A percentile compares a stretch with the other conserved stretches of the same genome.
phyloP scores from a whole-genome alignment of 2,329 filamentous ascomycete genomes.

The Beauveria asiatica region DNA sequence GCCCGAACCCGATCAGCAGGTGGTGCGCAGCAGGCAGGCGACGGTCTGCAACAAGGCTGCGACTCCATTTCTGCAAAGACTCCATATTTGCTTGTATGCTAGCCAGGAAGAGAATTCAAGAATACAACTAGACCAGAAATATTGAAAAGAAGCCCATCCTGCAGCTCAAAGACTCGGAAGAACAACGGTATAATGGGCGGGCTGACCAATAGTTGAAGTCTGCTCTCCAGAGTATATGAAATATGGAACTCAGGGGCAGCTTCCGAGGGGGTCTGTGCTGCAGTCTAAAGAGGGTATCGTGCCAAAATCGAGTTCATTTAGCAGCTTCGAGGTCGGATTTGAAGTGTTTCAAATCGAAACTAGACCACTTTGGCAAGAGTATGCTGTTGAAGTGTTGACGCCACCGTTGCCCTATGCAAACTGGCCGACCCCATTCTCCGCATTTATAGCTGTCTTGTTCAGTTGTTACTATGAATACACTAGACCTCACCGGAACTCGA shows the following conservation, averaged over 20 bases:
- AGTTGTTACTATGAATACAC: constrained; percentile 7
- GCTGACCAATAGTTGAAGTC: not conserved
- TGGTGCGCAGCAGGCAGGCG: not conserved
- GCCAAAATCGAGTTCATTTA: not conserved
- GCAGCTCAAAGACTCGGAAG: not conserved
- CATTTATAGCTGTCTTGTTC: not conserved
- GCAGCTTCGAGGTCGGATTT: not conserved
- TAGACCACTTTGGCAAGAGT: not conserved
- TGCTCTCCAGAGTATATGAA: constrained; percentile 1
- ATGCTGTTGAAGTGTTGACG: not conserved
- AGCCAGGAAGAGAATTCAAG: not conserved
- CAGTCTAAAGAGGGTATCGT: not conserved
- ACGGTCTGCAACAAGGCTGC: not conserved
- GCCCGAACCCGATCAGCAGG: not conserved
- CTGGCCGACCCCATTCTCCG: not conserved
- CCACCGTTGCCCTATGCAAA: not conserved
- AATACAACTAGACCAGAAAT: not conserved
- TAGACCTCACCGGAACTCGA: constrained; percentile 8
- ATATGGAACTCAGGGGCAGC: constrained; percentile 4
- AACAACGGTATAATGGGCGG: not conserved
- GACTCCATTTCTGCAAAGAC: not conserved
- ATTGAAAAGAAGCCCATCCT: not conserved
- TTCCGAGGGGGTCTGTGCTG: not conserved
- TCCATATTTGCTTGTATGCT: no score
- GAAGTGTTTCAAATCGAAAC: constrained; percentile 5